Percentiles rank a stretch among this genome's conserved stretches.
phyloP scores from a whole-genome alignment of 495 filamentous ascomycete species.

The Daldinia concentrica region DNA sequence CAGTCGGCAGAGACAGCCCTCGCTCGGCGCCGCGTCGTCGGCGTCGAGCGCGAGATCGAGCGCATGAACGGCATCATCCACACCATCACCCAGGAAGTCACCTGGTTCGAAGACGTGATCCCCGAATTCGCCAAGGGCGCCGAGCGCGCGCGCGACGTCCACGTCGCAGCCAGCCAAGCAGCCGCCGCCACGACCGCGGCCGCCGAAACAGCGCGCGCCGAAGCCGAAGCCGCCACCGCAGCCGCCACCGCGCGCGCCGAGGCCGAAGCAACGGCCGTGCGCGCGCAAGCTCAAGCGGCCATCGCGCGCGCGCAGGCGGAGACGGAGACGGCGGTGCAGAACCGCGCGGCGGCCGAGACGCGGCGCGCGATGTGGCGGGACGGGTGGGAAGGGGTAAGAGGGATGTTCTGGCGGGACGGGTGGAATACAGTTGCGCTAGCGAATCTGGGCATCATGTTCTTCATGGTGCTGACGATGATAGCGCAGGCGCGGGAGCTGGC shows the following conservation, averaged over 20 bases:
- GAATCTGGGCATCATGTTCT: not conserved
- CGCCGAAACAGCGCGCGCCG: not conserved
- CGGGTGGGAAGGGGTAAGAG: not conserved
- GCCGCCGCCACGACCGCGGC: not conserved
- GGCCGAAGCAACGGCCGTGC: not conserved
- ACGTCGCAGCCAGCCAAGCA: not conserved
- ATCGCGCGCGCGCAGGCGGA: no score
- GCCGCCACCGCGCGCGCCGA: not conserved
- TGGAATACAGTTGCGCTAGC: not conserved
- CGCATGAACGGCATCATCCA: conserved; percentile 16
- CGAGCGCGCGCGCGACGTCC: not conserved
- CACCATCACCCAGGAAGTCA: not conserved
- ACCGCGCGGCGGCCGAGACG: not conserved
- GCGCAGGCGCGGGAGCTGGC: conserved; percentile 23
- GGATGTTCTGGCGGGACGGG: not conserved
- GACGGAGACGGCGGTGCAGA: not conserved
- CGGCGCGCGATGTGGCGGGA: not conserved
- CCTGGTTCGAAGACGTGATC: conserved; percentile 7
- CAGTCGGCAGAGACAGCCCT: not conserved
- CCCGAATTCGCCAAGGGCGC: not conserved
- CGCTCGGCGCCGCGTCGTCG: not conserved
- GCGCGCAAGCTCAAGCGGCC: no score
- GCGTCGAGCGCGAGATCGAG: conserved; percentile 20
- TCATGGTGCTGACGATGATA: conserved; percentile 1
- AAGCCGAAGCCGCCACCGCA: not conserved